These are phyloP conservation scores for Naumovozyma dairenensis DNA, from an alignment of 805 yeast genomes.

Conservation along the genomic window DNA sequence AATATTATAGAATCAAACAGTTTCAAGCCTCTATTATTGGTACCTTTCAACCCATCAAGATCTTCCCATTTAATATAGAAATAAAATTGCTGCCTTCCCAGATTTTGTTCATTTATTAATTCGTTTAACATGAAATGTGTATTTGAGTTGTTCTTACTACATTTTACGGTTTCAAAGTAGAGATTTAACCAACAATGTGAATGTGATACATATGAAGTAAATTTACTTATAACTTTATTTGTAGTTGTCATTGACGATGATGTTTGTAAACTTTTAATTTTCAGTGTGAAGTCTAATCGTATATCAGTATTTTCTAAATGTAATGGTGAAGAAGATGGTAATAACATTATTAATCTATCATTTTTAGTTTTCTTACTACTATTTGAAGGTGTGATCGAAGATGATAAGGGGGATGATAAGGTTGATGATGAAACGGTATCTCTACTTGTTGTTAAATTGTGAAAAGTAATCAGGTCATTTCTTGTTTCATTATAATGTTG, in stretches of 20 bases:
- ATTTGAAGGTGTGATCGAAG: too few relatives aligned
- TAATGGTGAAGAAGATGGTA: neutral
- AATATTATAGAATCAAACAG: conserved; percentile 43
- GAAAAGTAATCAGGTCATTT: conserved; percentile 6
- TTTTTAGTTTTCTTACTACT: neutral
- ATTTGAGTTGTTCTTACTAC: conserved; percentile 9
- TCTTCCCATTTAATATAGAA: conserved; percentile 34
- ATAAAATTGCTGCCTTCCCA: conserved; percentile 9
- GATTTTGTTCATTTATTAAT: conserved; percentile 11
- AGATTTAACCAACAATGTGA: conserved; percentile 37
- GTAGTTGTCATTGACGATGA: conserved; percentile 10
- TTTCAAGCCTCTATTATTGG: conserved; percentile 41
- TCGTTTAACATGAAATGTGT: conserved; percentile 7
- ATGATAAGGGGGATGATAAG: too few relatives aligned
- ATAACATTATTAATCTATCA: neutral
- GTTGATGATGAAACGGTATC: too few relatives aligned
- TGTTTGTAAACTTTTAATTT: conserved; percentile 4
- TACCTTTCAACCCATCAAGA: conserved; percentile 63
- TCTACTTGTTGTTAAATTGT: neutral
- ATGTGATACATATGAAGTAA: conserved; percentile 6
- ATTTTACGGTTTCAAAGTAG: conserved; percentile 32
- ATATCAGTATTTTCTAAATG: neutral
- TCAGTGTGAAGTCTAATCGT: conserved; percentile 1
- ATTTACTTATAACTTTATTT: conserved; percentile 10
- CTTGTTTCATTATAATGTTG: conserved; percentile 12